Conservation (phyloP, 2,329 filamentous ascomycete species). For the Alternaria postmessia region DNA sequence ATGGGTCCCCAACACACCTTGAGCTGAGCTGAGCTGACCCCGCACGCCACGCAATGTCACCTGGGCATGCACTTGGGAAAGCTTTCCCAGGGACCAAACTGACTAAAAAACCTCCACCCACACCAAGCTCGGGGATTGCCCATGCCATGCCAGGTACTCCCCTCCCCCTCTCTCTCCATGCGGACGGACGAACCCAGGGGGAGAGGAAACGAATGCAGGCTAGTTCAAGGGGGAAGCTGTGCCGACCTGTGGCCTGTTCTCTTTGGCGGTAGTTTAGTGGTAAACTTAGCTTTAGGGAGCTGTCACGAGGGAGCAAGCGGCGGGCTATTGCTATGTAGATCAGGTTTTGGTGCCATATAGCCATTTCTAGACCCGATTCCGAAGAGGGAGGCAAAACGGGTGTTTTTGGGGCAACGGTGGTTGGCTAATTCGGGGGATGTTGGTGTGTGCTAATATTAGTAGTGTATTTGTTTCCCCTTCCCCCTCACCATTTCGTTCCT, state of each 20-base stretch:
- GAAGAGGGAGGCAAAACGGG: no score
- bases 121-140: not conserved
- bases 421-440: no score
- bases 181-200: not conserved
- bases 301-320: not conserved
- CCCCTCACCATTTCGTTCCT: no score
- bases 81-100: not conserved
- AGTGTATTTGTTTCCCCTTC: no score
- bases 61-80: not conserved
- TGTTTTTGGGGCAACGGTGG: no score
- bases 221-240: constrained; percentile 12
- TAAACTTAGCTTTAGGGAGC: not conserved
- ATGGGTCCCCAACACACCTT: not conserved
- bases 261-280: not conserved
- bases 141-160: not conserved
- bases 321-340: no score
- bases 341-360: no score
- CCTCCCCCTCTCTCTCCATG: not conserved
- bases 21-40: not conserved
- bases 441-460: no score
- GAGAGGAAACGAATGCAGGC: not conserved
- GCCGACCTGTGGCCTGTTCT: constrained; percentile 1
- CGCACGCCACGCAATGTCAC: not conserved
- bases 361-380: not conserved
- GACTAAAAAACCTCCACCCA: not conserved